Percentiles rank a stretch among this genome's conserved stretches.
phyloP scores from a whole-genome alignment of 1,139 yeast genomes.

The Kluyveromyces marxianus region DNA sequence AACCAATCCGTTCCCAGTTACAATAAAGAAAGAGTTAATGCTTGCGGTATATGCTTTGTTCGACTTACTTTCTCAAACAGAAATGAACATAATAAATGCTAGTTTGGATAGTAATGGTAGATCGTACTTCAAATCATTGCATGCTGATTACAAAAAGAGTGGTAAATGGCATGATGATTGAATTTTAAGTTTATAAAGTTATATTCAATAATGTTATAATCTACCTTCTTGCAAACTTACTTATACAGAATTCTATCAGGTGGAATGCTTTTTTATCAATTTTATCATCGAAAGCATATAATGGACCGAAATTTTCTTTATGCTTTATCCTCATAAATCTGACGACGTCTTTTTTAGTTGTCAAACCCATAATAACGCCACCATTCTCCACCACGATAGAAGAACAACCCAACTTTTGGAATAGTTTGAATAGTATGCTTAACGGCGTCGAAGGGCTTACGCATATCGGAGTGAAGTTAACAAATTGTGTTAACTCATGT shows the following conservation, averaged over 20 bases:
- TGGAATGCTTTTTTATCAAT: slow-evolving; percentile 22
- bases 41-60: slow-evolving; percentile 57
- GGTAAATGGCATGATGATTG: slow-evolving; percentile 78
- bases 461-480: slow-evolving; percentile 58
- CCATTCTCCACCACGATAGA: slow-evolving; percentile 55
- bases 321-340: slow-evolving; percentile 35
- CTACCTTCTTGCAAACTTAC: slow-evolving; percentile 9
- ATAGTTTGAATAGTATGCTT: slow-evolving; percentile 59
- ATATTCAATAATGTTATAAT: slow-evolving; percentile 1
- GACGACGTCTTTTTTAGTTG: slow-evolving; percentile 63
- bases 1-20: slow-evolving; percentile 40
- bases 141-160: slow-evolving; percentile 62
- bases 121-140: slow-evolving; percentile 57
- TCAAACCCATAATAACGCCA: slow-evolving; percentile 50
- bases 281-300: slow-evolving; percentile 19
- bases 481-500: slow-evolving; percentile 11
- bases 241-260: slow-evolving; percentile 10
- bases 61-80: slow-evolving; percentile 61
- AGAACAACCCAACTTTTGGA: slow-evolving; percentile 75
- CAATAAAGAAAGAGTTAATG: slow-evolving; percentile 44
- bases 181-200: background rate
- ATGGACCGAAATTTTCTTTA: slow-evolving; percentile 24
- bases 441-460: slow-evolving; percentile 50
- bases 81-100: slow-evolving; percentile 56
- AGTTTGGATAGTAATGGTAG: slow-evolving; percentile 69